These are phyloP conservation scores for Entomortierella chlamydospora DNA, from an alignment of 192 early-diverging fungal genomes.

Conservation along the genomic window DNA sequence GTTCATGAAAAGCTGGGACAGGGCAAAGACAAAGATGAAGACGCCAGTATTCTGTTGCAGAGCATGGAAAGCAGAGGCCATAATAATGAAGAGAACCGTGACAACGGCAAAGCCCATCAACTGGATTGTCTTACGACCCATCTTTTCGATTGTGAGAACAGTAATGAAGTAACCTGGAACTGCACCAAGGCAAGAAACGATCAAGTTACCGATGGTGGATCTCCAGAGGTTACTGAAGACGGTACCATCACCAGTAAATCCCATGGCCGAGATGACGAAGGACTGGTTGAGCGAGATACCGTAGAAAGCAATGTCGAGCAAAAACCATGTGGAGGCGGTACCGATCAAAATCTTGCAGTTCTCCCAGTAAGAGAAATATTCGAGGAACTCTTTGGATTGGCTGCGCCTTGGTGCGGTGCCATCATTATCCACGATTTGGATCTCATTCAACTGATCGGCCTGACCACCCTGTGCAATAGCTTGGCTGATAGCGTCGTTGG, in stretches of 20 bases:
- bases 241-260: constrained; percentile 67
- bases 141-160: constrained; percentile 86
- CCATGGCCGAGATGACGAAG: constrained; percentile 77
- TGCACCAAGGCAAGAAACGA: constrained; percentile 85
- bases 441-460: too few relatives aligned
- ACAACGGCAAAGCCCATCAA: constrained; percentile 84
- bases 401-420: constrained; percentile 51
- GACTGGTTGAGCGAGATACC: constrained; percentile 78
- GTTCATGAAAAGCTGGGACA: constrained; percentile 76
- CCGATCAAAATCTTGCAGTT: constrained; percentile 83
- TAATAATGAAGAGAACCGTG: constrained; percentile 78
- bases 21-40: constrained; percentile 66
- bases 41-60: constrained; percentile 63
- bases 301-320: constrained; percentile 81
- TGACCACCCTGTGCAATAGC: constrained; percentile 62
- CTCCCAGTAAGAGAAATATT: constrained; percentile 83
- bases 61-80: constrained; percentile 75
- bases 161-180: constrained; percentile 97
- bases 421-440: too few relatives aligned
- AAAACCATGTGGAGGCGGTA: constrained; percentile 82
- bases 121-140: constrained; percentile 95
- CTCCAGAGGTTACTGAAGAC: constrained; percentile 71
- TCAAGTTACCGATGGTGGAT: constrained; percentile 88
- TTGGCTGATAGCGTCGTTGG: constrained; percentile 27
- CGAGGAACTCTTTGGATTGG: constrained; percentile 67